Percentiles rank a stretch among this genome's conserved stretches.
These are phyloP conservation scores for Eremothecium sinecaudum DNA, from an alignment of 1,139 yeast genomes.

Conservation along the genomic window DNA sequence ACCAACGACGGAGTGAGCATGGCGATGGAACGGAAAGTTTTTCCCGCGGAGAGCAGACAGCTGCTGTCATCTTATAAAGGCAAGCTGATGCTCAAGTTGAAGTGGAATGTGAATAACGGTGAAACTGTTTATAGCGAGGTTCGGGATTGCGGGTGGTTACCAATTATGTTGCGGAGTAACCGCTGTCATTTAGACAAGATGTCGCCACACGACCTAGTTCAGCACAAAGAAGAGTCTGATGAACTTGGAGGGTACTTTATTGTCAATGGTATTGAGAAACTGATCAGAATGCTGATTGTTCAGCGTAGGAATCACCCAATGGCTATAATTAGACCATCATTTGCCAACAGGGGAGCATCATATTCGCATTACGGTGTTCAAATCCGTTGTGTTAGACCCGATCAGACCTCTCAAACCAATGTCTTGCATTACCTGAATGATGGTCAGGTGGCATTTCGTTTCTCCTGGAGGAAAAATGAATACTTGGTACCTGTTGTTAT, in stretches of 20 bases:
- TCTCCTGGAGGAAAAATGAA: slow-evolving; percentile 95
- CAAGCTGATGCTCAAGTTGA: slow-evolving; percentile 63
- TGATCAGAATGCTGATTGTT: slow-evolving; percentile 93
- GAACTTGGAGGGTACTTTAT: slow-evolving; percentile 95
- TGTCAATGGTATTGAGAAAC: slow-evolving; percentile 93
- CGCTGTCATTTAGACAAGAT: slow-evolving; percentile 82
- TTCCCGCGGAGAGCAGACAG: slow-evolving; percentile 86
- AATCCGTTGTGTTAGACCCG: slow-evolving; percentile 89
- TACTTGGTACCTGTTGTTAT: slow-evolving; percentile 87
- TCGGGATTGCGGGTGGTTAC: slow-evolving; percentile 87
- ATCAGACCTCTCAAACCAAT: slow-evolving; percentile 94
- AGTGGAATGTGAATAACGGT: slow-evolving; percentile 80
- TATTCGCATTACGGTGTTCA: slow-evolving; percentile 90
- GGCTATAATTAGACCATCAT: slow-evolving; percentile 94
- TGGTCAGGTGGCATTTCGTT: slow-evolving; percentile 93
- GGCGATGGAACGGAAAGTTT: slow-evolving; percentile 62
- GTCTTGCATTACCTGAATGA: slow-evolving; percentile 91
- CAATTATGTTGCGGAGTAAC: slow-evolving; percentile 82
- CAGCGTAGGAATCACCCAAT: slow-evolving; percentile 96
- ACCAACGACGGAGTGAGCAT: slow-evolving; percentile 64
- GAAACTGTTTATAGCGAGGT: slow-evolving; percentile 66
- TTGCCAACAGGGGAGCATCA: slow-evolving; percentile 85
- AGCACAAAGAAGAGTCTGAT: slow-evolving; percentile 80
- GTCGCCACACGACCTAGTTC: slow-evolving; percentile 73
- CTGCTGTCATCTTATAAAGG: slow-evolving; percentile 71